Base-by-base conservation (phyloP, 1,284 basidiomycete species). In the Chiua sp. region DNA sequence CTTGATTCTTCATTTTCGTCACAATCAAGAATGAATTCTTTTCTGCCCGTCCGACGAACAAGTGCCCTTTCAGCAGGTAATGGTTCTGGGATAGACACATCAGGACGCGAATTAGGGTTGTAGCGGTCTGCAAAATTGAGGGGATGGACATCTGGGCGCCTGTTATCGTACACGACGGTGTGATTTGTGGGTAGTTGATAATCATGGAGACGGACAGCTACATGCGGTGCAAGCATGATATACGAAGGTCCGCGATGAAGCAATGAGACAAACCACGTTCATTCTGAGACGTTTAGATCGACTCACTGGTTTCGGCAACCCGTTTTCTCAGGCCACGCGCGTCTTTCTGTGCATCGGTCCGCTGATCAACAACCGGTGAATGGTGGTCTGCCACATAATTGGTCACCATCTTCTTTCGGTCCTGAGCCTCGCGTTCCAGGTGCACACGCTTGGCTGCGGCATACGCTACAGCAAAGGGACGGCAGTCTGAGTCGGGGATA, bases 391-490 rank as follows among this genome's bases (percentile, higher is more conserved):
- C 70, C 52, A 60, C 58, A 61, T 63, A 63, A 74, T 72, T 67
- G 53, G 61, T 58, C 35, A 52, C 42, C 42, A 44, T 59, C 63
- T 64, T 72, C 62, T 69, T 73, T 57, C 58, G 62, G 70, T 79
- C 65, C 63, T 74, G 66, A 65, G 75, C 67, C 73, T 79, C 74
- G 68, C 76, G 74, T 63, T 83, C 79, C 69, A 83, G 78, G 65
- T 82, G 80, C 59, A 80, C 77, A 66, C 78, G 77, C 65, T 79
- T 74, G 28, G 83, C 90, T 57, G 88, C 88, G 63, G 88, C 86
- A 73, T 90, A 91, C n/a, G 91, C 92, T 59, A 93, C 87, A 71
- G 88, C 88, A 80, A 93, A 93, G 12, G 92, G 89, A 44, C 91
- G 82, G 64, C 85, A 80, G 77, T 93, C 91, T 59, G 80, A 80